Evolutionary conservation across 129 eudicot species (phyloP), one percentile per base, ranked within the genome.

Genomic region (Dittrichia graveolens): DNA sequence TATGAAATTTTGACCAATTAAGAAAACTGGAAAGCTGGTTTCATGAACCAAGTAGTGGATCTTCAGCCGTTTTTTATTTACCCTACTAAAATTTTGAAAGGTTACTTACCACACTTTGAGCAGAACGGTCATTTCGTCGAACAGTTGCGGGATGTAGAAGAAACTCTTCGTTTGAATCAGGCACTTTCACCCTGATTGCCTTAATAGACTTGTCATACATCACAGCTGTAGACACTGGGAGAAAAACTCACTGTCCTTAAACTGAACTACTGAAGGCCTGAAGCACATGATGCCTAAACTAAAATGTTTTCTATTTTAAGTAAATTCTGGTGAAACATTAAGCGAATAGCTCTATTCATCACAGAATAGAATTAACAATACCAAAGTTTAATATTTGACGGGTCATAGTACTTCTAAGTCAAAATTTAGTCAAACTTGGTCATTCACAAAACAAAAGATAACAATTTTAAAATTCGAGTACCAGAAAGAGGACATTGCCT

Each of bases 111-210:
- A 91, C 99, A 86, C 99, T 95, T 77, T 95, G 91, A 50, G 99
- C 99, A 59, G 99, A 95, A 52, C 96, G 93, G 62, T 95, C 99
- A 64, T 95, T 95, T 62, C 99, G 86, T 83, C 99, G 76, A 42
- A 95, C 99, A 48, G 99, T 91, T 70, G 99, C 99, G 11, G 99
- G 99, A 77, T 95, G 89, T 75, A 95, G 76, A 80, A 77, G 83
- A 73, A 95, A 95, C 80, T 90, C 99, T 77, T 95, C 99, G 35
- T 83, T 89, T 59, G 99, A 95, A 78, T 88, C 79, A 34, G 99
- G 99, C 69, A 95, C 97, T 84, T 95, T 95, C 67, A 95, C 99
- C 87, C 83, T 84, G 72, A 95, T 95, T 57, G 99, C 99, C 81
- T 83, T 95, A 52, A 88, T 71, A 57, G 91, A 86, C 70, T 77